Base-by-base conservation (phyloP, 1,284 basidiomycete genomes). In the Gymnopus androsaceus region DNA sequence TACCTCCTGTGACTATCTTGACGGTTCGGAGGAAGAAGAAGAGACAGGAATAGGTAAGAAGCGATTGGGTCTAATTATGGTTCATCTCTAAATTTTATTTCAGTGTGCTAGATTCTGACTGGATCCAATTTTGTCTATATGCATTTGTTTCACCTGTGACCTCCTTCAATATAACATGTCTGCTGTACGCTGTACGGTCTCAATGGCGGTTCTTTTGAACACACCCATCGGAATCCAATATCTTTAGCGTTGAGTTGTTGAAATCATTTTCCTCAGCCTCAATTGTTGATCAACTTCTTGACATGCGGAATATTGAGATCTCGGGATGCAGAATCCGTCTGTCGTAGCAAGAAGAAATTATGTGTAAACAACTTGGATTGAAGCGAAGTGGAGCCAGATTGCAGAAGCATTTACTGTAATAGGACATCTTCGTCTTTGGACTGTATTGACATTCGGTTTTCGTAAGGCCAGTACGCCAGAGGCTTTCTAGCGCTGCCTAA, bases 11-110 rank as follows among this genome's bases (percentile, higher is more conserved):
- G 63, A 85, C 77, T 23, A 77, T 85, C 59, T 68, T 90, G 55
- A 73, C 81, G 51, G 85, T 75, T 59, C 78, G 84, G 61, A 82
- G 82, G 71, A 85, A 84, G 73, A 86, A 84, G 74, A 81, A 82
- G 70, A 69, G 73, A 58, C 57, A 59, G 28, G 70, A 68, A 63
- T 69, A n/a, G n/a, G n/a, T n/a, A n/a, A n/a, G n/a, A n/a, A n/a
- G 60, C 61, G 46, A 55, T 50, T 46, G 19, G n/a, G 21, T 25
- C 1, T 6, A 59, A 40, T 27, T 57, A 46, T 25, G 59, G 23
- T 11, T 40, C 21, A 21, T 40, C 14, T 8, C 37, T 7, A 3
- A 9, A 21, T 6, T 21, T 40, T 25, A 4, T 42, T 42, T 42
- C 28, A 12, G 28, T 42, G 23, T 42, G 41, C 41, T 27, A 17